A percentile compares a stretch with the other conserved stretches of the same genome.
Evolutionary conservation across 2,329 filamentous ascomycete species (phyloP).

Genomic region (Pyrenophora teres): DNA sequence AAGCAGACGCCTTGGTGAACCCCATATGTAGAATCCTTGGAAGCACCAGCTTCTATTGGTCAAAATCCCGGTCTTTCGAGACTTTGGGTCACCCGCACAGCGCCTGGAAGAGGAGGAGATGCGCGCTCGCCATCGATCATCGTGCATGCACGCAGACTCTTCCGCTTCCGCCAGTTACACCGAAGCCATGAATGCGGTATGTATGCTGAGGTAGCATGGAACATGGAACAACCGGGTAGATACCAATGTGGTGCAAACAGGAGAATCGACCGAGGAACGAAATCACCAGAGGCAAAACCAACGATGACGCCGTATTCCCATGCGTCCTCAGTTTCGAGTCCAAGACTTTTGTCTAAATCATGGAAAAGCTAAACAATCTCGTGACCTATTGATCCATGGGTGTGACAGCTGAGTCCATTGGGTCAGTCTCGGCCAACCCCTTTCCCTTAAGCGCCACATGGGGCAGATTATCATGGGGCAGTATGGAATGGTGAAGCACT

Average conservation of each 20-base stretch:
- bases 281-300: not conserved
- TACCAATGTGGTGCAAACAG: not conserved
- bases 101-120: conserved; percentile 12
- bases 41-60: conserved; percentile 8
- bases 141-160: conserved; percentile 10
- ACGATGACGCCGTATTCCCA: not conserved
- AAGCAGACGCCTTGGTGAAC: conserved; percentile 10
- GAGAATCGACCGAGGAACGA: not conserved
- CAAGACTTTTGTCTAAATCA: not conserved
- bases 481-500: not conserved
- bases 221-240: not conserved
- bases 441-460: not conserved
- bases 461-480: not conserved
- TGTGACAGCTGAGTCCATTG: not conserved
- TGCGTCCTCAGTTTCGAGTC: conserved; percentile 6
- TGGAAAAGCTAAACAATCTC: not conserved
- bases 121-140: conserved; percentile 9
- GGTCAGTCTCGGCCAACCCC: not conserved
- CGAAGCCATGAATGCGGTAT: conserved; percentile 22
- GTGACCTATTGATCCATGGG: not conserved
- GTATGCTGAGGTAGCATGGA: conserved; percentile 15
- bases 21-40: conserved; percentile 1
- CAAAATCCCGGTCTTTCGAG: conserved; percentile 9
- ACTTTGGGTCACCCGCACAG: conserved; percentile 20
- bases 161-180: conserved; percentile 34